Base-by-base conservation (phyloP, 257 asterid species). In the Solanum sparsipilum region DNA sequence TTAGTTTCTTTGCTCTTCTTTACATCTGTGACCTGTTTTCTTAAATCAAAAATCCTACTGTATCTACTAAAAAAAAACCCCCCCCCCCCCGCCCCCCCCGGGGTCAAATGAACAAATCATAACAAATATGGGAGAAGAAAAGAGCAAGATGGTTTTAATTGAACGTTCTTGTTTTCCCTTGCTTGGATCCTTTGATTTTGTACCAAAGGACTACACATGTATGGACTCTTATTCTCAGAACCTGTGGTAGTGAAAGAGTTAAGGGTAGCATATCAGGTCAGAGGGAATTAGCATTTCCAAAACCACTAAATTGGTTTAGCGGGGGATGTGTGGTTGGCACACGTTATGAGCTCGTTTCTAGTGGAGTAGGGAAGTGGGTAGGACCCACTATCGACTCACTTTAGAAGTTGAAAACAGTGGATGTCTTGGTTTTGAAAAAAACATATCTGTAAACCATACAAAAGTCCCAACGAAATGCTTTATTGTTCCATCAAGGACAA, bases 71-170 rank as follows among this genome's bases (percentile, higher is more conserved):
- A 65, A 25, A 29, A 4, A 0, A 4, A 4, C 18, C 34, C 11
- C 25, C 13, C 13, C 3, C 3, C 25, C 3, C 18, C 32, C 0
- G 0, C 1, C 10, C 3, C 38, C 39, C 2, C 31, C 36, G 3
- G 39, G 27, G 83, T 36, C 83, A 74, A 36, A 36, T 3, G 83
- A 74, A 74, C 74, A 39, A 13, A 75, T 75, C 10, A n/a, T 12
- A 38, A 2, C 82, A 73, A 35, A 36, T 41, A 36, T 74, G 83
- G 1, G 16, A 35, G 23, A 74, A 74, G 31, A 74, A 3, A 35
- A 74, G 83, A 74, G 31, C 1, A 23, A 38, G 20, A 75, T 38
- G 41, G 2, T 8, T 76, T 76, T n/a, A 9, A 25, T 39, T 74
- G 84, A 23, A 38, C 58, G 1, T 39, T 76, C 58, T 76, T 23